These are phyloP conservation scores for Graphilbum fragrans DNA, from an alignment of 2,329 filamentous ascomycete genomes.

Conservation along the genomic window DNA sequence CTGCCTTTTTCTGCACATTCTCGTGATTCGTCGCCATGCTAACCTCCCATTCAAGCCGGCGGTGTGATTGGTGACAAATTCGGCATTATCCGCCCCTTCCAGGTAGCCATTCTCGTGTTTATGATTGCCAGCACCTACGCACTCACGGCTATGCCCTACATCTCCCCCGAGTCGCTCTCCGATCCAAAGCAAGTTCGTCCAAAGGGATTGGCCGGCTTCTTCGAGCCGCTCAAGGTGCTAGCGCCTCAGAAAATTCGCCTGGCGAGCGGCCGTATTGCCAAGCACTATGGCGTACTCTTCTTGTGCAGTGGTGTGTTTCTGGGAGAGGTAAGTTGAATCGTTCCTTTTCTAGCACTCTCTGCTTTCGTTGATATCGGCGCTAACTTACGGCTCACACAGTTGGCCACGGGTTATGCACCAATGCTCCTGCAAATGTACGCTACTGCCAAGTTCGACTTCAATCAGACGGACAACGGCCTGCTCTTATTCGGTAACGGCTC, in stretches of 20 bases:
- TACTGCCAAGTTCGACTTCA: slow-evolving; percentile 40
- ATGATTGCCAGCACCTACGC: slow-evolving; percentile 29
- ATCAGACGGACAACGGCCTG: slow-evolving; percentile 42
- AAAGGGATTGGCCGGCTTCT: slow-evolving; percentile 37
- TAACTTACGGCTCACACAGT: too few relatives aligned
- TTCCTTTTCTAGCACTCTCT: not conserved
- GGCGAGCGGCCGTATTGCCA: slow-evolving; percentile 33
- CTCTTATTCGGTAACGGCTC: slow-evolving; percentile 44
- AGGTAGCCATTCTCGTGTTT: slow-evolving; percentile 48
- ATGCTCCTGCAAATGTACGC: slow-evolving; percentile 49
- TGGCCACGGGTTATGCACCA: slow-evolving; percentile 57
- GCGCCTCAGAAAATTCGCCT: slow-evolving; percentile 42
- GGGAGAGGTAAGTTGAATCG: slow-evolving; percentile 37
- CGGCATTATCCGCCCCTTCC: slow-evolving; percentile 52
- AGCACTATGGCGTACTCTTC: slow-evolving; percentile 50
- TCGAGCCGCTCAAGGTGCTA: slow-evolving; percentile 52
- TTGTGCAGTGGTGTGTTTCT: slow-evolving; percentile 55
- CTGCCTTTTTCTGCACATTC: not conserved
- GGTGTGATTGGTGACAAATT: slow-evolving; percentile 52
- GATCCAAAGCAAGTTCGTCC: slow-evolving; percentile 17
- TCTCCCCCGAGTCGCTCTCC: slow-evolving; percentile 29
- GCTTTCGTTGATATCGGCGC: not conserved
- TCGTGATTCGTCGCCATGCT: not conserved
- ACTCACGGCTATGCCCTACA: slow-evolving; percentile 31
- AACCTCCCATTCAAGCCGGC: slow-evolving; percentile 29